Conservation (phyloP, 441 rosid genomes). For the Populus hybrid region DNA sequence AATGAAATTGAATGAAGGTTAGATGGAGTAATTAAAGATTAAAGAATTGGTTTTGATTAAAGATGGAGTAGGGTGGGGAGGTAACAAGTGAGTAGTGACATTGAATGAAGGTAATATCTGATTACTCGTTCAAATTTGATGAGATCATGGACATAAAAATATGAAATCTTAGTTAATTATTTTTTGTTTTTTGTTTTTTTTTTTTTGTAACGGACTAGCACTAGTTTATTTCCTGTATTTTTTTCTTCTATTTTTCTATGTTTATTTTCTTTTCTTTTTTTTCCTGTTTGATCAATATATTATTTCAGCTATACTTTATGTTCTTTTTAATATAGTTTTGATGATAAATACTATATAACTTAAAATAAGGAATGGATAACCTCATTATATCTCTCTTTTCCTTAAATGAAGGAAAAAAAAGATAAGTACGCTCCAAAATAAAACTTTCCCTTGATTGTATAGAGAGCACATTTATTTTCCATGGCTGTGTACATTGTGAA, state of each 20-base stretch:
- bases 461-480: neutral
- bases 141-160: slow-evolving; percentile 6
- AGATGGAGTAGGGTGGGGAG: neutral
- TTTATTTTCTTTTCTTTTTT: too few relatives aligned
- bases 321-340: too few relatives aligned
- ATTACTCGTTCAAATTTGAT: neutral
- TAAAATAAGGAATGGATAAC: slow-evolving; percentile 19
- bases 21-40: too few relatives aligned
- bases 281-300: too few relatives aligned
- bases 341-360: neutral
- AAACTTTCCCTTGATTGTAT: neutral
- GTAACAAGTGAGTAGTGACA: neutral
- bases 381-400: slow-evolving; percentile 11
- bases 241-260: too few relatives aligned
- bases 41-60: neutral
- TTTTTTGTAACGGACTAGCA: too few relatives aligned
- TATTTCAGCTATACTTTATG: too few relatives aligned
- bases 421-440: slow-evolving; percentile 10
- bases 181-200: too few relatives aligned
- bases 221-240: too few relatives aligned
- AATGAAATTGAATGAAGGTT: too few relatives aligned
- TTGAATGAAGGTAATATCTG: neutral
- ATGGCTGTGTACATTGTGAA: neutral
- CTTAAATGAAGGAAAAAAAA: slow-evolving; percentile 15
- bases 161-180: too few relatives aligned